Evolutionary conservation across 768 basidiomycete species (phyloP).

Genomic region (Mrakia gelida): DNA sequence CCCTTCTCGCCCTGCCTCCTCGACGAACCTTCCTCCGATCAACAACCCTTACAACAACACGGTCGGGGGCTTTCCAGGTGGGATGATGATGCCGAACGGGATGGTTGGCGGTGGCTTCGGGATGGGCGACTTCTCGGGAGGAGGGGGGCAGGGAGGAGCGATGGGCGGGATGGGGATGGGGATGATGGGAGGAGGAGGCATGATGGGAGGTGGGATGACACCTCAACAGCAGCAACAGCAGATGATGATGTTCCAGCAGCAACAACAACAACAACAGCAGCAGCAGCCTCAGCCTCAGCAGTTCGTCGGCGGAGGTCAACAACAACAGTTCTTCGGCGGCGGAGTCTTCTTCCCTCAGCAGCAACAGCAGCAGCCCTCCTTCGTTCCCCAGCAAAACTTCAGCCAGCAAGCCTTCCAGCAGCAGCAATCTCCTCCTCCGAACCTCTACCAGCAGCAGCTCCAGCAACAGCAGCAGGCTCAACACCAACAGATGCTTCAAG

Average conservation of each 20-base stretch:
- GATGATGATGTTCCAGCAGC: background rate
- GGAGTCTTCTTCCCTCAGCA: background rate
- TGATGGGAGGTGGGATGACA: background rate
- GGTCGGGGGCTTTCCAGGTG: background rate
- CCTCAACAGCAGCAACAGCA: background rate
- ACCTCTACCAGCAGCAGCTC: slow-evolving; percentile 8
- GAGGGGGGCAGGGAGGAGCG: too few species aligned
- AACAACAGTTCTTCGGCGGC: background rate
- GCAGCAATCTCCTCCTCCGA: background rate
- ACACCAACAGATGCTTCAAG: slow-evolving; percentile 3
- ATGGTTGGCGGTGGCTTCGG: slow-evolving; percentile 34
- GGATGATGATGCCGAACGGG: slow-evolving; percentile 12
- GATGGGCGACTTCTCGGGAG: slow-evolving; percentile 33
- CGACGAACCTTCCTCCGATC: background rate
- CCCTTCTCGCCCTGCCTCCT: background rate
- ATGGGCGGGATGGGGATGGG: background rate
- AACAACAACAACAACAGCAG: background rate
- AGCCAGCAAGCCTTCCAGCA: background rate
- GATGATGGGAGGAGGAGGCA: background rate
- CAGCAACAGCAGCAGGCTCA: background rate
- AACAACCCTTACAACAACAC: background rate
- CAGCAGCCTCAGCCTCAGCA: background rate
- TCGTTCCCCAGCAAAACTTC: background rate
- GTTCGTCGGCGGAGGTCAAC: background rate
- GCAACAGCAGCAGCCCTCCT: slow-evolving; percentile 10